Evolutionary conservation across 805 yeast species (phyloP).

Genomic region (Candida palmyrensis): DNA sequence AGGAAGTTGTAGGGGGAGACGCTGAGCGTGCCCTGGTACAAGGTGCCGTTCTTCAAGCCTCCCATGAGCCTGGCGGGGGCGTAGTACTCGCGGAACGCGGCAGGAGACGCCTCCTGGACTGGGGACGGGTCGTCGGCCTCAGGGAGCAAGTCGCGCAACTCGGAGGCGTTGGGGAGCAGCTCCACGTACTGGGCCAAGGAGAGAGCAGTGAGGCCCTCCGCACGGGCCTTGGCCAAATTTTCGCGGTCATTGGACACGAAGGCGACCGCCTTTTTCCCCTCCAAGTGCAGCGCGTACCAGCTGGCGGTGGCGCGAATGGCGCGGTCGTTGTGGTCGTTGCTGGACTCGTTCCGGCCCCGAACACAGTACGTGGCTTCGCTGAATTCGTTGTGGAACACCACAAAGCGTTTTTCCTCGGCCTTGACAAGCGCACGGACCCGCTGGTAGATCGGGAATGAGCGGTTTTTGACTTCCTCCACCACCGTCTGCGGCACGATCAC

Average conservation of each 20-base stretch:
- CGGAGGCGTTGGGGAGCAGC: constrained; percentile 64
- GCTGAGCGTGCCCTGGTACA: constrained; percentile 79
- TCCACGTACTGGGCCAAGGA: constrained; percentile 68
- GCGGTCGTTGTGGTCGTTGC: constrained; percentile 88
- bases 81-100: constrained; percentile 80
- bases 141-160: constrained; percentile 75
- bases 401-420: constrained; percentile 73
- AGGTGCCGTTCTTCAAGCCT: constrained; percentile 80
- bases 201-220: constrained; percentile 49
- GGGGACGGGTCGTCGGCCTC: constrained; percentile 24
- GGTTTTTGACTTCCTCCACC: constrained; percentile 84
- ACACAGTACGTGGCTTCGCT: constrained; percentile 61
- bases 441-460: constrained; percentile 82
- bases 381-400: constrained; percentile 93
- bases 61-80: constrained; percentile 81
- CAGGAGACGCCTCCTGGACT: constrained; percentile 46
- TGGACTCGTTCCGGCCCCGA: constrained; percentile 61
- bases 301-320: constrained; percentile 72
- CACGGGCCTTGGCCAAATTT: constrained; percentile 54
- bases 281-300: constrained; percentile 71
- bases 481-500: constrained; percentile 95
- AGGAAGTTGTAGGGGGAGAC: constrained; percentile 82
- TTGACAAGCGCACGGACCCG: constrained; percentile 75
- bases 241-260: constrained; percentile 75
- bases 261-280: constrained; percentile 30